Conservation (phyloP, 257 asterid species). For the Nicotiana tabacum region DNA sequence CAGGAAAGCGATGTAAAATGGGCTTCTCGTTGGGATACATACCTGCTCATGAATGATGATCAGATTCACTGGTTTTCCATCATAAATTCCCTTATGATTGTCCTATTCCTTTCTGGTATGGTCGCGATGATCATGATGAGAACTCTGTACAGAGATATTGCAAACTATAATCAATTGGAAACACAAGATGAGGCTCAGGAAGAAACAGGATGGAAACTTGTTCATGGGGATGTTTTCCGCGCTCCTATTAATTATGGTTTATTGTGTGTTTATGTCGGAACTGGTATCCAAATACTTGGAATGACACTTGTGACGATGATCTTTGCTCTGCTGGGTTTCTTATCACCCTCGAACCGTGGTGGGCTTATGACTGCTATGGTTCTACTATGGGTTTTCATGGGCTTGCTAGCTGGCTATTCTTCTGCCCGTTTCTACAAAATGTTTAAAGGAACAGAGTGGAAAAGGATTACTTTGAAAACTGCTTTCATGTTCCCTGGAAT, state of each 20-base stretch:
- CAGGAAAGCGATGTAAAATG: constrained; percentile 80
- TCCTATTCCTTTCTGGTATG: constrained; percentile 92
- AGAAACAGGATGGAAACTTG: constrained; percentile 93
- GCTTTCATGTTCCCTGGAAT: constrained; percentile 89
- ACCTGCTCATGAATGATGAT: constrained; percentile 90
- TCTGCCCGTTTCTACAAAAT: constrained; percentile 76
- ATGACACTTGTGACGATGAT: constrained; percentile 92
- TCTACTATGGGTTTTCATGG: constrained; percentile 90
- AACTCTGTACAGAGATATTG: constrained; percentile 78
- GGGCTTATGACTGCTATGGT: constrained; percentile 96
- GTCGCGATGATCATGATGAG: constrained; percentile 98
- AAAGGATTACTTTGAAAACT: constrained; percentile 70
- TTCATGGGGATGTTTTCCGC: constrained; percentile 82
- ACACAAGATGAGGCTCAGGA: constrained; percentile 93
- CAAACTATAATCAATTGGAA: constrained; percentile 83
- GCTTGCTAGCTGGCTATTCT: constrained; percentile 75
- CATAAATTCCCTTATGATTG: constrained; percentile 88
- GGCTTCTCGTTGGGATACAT: constrained; percentile 97
- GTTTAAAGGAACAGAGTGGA: constrained; percentile 85
- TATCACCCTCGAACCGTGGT: constrained; percentile 86
- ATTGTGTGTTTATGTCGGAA: constrained; percentile 77
- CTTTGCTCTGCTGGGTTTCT: constrained; percentile 74
- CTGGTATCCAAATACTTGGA: constrained; percentile 72
- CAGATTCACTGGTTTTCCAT: constrained; percentile 94
- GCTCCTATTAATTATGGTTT: constrained; percentile 63